Evolutionary conservation across 805 yeast genomes (phyloP), one percentile per base, ranked within the genome.

Genomic region (Cyberlindnera americana): DNA sequence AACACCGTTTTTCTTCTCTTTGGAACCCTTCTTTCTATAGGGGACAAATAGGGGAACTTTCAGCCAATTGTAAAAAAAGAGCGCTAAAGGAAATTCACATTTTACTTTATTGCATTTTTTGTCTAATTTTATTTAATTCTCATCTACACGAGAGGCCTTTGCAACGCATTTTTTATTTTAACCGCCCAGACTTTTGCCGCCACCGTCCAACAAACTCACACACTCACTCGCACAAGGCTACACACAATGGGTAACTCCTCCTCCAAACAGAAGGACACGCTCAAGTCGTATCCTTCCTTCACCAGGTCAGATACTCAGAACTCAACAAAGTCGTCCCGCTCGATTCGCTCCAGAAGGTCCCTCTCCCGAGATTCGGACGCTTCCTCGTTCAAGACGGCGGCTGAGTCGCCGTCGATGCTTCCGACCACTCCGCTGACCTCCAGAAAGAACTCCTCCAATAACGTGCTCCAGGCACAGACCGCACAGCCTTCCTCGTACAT

Each of bases 281-380:
- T 54, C 31, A 53, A 52, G 46, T 37, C 52, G 3, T 55, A 53
- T 13, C 75, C 81, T n/a, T 53, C 60, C 14, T 72, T 77, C 53
- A 62, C 74, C 14, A 60, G 82, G 34, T 67, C 76, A 12, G 81
- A 77, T 50, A 78, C 83, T 3, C 68, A 72, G 35, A 71, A 66
- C 39, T 73, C 78, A 7, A 66, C 68, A 12, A 70, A 63, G 52
- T 70, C 76, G 11, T 56, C 70, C 8, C 64, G 77, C 37, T 74
- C 80, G 3, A 26, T 55, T 25, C 56, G 63, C 40, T 64, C 69
- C 3, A 56, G 64, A 52, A 56, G 51, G 35, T 49, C 55, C 2
- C 19, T 49, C 15, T 47, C 55, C 3, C 46, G 50, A 25, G 59
- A 56, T 29, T 57, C 61, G 18, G 62, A 59, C 37, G 56, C 59